Base-by-base conservation (phyloP, 352 stramenopile species). In the Pythium folliculosum region DNA sequence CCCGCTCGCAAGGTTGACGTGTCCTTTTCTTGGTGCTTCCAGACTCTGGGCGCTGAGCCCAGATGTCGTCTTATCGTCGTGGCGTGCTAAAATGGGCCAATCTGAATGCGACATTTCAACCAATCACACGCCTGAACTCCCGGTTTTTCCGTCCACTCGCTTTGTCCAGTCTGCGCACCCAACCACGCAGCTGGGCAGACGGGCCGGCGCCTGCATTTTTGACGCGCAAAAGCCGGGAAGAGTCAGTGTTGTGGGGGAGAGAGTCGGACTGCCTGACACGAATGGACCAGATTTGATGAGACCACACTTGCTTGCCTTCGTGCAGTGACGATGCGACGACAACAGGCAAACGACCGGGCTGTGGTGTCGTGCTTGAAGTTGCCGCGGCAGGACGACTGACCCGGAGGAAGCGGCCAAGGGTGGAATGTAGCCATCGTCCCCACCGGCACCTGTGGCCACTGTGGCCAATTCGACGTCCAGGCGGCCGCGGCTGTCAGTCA, bases 41-140 rank as follows among this genome's bases (percentile, higher is more conserved):
- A 66, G 60, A 59, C 50, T 43, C 44, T 44, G 50, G 32, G 13
- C 2, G 27, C 27, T 32, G 27, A 22, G 16, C 48, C 7, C 60
- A 60, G 60, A 50, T 66, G 60, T 66, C n/a, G 60, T 66, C 49
- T 60, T 60, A 50, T 66, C 60, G 60, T 66, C 40, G 53, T 23
- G 19, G 13, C 16, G 22, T 38, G 43, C 47, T 47, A 35, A 32
- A 51, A 22, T 45, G 12, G 21, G 38, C 27, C 40, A 50, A 63
- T 51, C 23, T 10, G 12, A 16, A 43, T 43, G 37, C 37, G 10
- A 25, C 23, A 19, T 48, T 38, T 45, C 17, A 53, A 22, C 60
- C 60, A 66, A 66, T 66, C 37, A 30, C 13, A 35, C 16, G 19
- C 3, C 0, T 5, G 21, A 49, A 49, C 49, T 48, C 35, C 9